Evolutionary conservation across 768 basidiomycete genomes (phyloP), one percentile per base, ranked within the genome.

Genomic region (Pisolithus tinctorius): DNA sequence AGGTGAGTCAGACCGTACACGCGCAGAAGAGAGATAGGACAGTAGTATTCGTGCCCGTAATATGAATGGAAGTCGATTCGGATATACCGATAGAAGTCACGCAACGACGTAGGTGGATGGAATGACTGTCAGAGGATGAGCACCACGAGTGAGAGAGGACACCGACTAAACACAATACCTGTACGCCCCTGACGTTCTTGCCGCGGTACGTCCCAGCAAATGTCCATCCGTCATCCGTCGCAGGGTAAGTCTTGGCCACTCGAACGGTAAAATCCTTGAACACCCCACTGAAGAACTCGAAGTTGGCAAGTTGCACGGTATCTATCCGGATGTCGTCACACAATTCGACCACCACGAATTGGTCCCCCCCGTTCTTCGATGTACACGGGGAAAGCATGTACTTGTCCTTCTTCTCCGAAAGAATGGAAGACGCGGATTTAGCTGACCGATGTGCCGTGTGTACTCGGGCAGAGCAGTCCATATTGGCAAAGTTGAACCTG

Each of bases 241-340:
- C 77, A 7, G 79, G 77, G 56, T 87, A 87, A 8, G 84, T 89
- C 58, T 94, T 96, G 1, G 92, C 83, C 7, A 82, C 92, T 65
- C 86, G 88, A 44, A 98, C 84, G 4, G 79, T 78, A 55, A 98
- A 87, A 50, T 95, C 91, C 68, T 88, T 88, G 74, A 98, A 94
- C 13, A 96, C 88, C 2, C 94, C 93, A 56, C 88, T 91, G 70
- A 97, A 99, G 72, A 97, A 98, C 71, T 99, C 95, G 63, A 90
- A 96, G 63, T 97, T 95, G 52, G 93, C 94, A 16, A 99, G 72
- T 65, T 97, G 93, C 42, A 98, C 84, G 0, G 93, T 95, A 65
- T 98, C 95, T 60, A 98, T 93, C 42, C 91, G 75, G 55, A 99
- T 93, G 65, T 98, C 96, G 57, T 98, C 95, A 71, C 96, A 99